phyloP scores from a whole-genome alignment of 768 basidiomycete genomes.

The Suillus luteus region DNA sequence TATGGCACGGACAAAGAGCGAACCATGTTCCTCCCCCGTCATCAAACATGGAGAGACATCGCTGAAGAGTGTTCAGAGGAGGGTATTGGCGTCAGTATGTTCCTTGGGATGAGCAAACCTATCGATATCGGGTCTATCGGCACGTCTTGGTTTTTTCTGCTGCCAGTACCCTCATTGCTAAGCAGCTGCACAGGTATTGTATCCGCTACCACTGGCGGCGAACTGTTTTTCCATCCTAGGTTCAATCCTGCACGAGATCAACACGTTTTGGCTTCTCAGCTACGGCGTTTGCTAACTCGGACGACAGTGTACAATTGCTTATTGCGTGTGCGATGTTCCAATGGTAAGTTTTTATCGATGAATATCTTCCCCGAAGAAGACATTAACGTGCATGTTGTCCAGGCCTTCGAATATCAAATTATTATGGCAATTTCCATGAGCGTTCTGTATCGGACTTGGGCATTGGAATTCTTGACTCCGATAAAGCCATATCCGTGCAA shows the following conservation, averaged over 20 bases:
- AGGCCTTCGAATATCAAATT: slow-evolving; percentile 67
- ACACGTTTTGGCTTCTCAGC: slow-evolving; percentile 67
- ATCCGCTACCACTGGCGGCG: slow-evolving; percentile 80
- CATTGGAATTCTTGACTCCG: slow-evolving; percentile 78
- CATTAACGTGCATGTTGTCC: slow-evolving; percentile 5
- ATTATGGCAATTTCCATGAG: slow-evolving; percentile 75
- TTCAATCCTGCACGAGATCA: slow-evolving; percentile 74
- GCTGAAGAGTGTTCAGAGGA: slow-evolving; percentile 88
- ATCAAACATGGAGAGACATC: slow-evolving; percentile 75
- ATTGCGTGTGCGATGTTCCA: slow-evolving; percentile 81
- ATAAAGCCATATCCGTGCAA: slow-evolving; percentile 75
- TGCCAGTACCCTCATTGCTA: slow-evolving; percentile 13
- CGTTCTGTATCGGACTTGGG: slow-evolving; percentile 72
- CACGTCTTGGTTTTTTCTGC: slow-evolving; percentile 29
- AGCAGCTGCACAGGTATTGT: slow-evolving; percentile 51
- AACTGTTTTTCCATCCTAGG: slow-evolving; percentile 90
- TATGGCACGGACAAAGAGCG: slow-evolving; percentile 89
- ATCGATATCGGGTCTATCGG: slow-evolving; percentile 90
- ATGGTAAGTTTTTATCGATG: slow-evolving; percentile 49
- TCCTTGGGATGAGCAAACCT: slow-evolving; percentile 76
- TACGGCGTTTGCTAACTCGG: slow-evolving; percentile 66
- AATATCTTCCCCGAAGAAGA: slow-evolving; percentile 1
- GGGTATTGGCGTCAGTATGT: slow-evolving; percentile 89
- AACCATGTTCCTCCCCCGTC: slow-evolving; percentile 76
- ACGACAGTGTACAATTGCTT: slow-evolving; percentile 80